Conservation (phyloP, 306 rosid species). For the Begonia fuchsioides region DNA sequence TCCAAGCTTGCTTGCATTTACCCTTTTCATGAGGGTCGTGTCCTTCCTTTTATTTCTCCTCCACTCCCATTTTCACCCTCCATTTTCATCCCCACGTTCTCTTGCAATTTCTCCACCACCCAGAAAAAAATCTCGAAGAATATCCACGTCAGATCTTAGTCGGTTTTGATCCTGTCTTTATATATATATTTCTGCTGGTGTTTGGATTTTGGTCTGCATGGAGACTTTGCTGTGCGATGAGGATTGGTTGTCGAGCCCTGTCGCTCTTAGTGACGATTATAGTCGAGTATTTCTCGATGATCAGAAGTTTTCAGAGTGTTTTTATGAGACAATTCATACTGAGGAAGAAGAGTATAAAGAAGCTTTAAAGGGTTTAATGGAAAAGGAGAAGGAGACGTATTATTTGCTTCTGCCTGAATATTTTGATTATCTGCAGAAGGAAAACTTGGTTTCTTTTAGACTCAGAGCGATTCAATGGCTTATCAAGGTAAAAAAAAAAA, state of each 20-base stretch:
- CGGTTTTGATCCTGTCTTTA: neutral
- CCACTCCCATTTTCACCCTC: neutral
- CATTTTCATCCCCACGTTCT: neutral
- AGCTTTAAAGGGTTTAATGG: constrained; percentile 9
- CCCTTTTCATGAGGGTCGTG: constrained; percentile 42
- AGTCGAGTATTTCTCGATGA: neutral
- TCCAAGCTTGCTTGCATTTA: constrained; percentile 23
- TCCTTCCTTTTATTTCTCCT: constrained; percentile 19
- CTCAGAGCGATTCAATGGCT: constrained; percentile 30
- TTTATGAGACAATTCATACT: neutral
- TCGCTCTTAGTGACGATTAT: neutral
- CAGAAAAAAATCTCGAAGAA: neutral
- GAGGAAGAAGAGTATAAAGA: constrained; percentile 16
- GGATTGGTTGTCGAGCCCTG: constrained; percentile 27
- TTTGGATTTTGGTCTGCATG: constrained; percentile 2
- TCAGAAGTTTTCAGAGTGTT: neutral
- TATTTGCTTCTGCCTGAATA: constrained; percentile 21
- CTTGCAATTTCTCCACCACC: constrained; percentile 1
- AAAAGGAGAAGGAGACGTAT: constrained; percentile 27
- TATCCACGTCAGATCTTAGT: neutral
- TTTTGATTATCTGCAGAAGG: constrained; percentile 9
- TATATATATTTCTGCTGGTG: neutral
- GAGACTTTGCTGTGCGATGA: constrained; percentile 38
- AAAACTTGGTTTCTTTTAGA: constrained; percentile 23
- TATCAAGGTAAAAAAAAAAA: constrained; percentile 21